Evolutionary conservation across 176 grass and related monocot species (phyloP), one percentile per base, ranked within the genome.

Genomic region (Bonia amplexicaulis): DNA sequence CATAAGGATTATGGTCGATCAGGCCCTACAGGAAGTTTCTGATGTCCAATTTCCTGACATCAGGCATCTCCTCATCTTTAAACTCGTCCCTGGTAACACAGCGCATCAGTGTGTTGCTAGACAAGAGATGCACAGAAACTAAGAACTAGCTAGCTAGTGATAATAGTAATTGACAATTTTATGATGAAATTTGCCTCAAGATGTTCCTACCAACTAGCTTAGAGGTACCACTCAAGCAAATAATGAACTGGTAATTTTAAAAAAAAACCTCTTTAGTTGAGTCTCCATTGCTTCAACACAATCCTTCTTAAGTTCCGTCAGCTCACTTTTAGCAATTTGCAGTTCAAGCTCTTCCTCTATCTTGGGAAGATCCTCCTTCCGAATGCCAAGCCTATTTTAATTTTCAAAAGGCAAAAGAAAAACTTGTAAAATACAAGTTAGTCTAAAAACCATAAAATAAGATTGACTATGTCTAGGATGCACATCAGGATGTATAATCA

Each of bases 341-440:
- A 96, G 61, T 71, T 99, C 97, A 75, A 99, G 52, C 61, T 90
- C 74, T 84, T 91, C 74, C 80, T 94, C 97, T 1, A 94, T 88
- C 84, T 99, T 96, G 27, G 97, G 97, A 72, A 99, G 87, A 77
- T 99, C 91, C 79, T 99, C 92, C 78, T 84, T 94, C 52, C 42
- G 60, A 85, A 99, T 61, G 47, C 97, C 97, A 84, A 96, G 90
- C 82, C 93, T 98, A 67, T 80, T 88, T 85, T 44, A 85, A 82
- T 39, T 85, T 85, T 58, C 37, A 81, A 41, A 83, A 79, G 39
- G 44, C 12, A 87, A 83, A 46, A 66, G 6, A 33, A 47, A 49
- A 37, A 77, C 35, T 74, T 74, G 60, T 68, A 42, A 82, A 73
- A 40, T 37, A 22, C 69, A 75, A 16, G 37, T n/a, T 41, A 57